Conservation (phyloP, 1,284 basidiomycete genomes). For the Macrocybe sp. region DNA sequence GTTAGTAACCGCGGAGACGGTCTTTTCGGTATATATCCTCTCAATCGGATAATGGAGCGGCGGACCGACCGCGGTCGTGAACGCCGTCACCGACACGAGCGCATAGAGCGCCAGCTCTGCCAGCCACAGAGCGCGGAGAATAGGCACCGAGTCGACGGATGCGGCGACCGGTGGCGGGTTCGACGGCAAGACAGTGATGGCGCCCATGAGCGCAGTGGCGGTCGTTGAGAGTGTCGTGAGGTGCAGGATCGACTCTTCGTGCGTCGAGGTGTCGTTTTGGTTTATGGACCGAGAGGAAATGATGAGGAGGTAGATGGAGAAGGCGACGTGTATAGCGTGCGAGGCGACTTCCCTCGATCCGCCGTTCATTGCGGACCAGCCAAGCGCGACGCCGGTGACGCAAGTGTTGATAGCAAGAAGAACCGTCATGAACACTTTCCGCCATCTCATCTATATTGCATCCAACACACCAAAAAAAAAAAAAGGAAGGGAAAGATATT, state of each 20-base stretch:
- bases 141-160: constrained; percentile 8
- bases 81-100: constrained; percentile 41
- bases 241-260: constrained; percentile 64
- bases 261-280: constrained; percentile 42
- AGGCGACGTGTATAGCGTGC: constrained; percentile 46
- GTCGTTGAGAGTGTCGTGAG: constrained; percentile 54
- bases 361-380: constrained; percentile 42
- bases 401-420: constrained; percentile 41
- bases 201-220: constrained; percentile 45
- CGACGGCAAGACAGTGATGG: constrained; percentile 51
- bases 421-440: constrained; percentile 48
- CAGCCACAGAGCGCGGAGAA: constrained; percentile 39
- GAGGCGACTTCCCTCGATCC: constrained; percentile 31
- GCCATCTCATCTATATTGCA: constrained; percentile 42
- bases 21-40: constrained; percentile 72
- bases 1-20: constrained; percentile 49
- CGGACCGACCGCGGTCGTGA: constrained; percentile 69
- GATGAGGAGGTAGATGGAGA: constrained; percentile 57
- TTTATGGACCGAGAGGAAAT: constrained; percentile 51
- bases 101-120: constrained; percentile 45
- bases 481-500: no score
- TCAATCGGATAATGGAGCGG: constrained; percentile 66
- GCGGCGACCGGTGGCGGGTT: constrained; percentile 25
- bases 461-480: background rate
- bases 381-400: constrained; percentile 48